These are phyloP conservation scores for Coemansia sp. DNA, from an alignment of 192 early-diverging fungal species.

Conservation along the genomic window DNA sequence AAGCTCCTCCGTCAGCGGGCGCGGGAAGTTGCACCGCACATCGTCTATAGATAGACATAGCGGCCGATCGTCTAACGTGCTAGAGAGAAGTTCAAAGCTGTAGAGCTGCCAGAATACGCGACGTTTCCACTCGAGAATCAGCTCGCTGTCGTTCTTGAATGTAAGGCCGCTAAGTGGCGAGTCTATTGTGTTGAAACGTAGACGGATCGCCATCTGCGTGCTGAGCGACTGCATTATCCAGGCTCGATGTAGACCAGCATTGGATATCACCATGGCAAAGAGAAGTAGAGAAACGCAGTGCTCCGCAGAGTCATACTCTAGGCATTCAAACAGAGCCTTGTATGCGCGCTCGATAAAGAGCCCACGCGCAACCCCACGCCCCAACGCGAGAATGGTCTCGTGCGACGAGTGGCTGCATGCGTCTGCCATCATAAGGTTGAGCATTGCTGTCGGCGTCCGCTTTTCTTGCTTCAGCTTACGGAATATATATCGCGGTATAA, in stretches of 20 bases:
- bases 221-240: conserved; percentile 56
- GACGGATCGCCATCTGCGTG: conserved; percentile 53
- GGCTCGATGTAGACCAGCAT: conserved; percentile 48
- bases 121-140: conserved; percentile 50
- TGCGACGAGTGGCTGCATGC: conserved; percentile 38
- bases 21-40: conserved; percentile 42
- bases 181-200: conserved; percentile 52
- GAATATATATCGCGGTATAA: conserved; percentile 48
- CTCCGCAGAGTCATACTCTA: conserved; percentile 52
- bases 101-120: conserved; percentile 57
- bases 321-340: conserved; percentile 40
- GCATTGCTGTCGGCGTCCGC: conserved; percentile 35
- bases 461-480: conserved; percentile 20
- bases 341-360: conserved; percentile 54
- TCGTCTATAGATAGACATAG: conserved; percentile 28
- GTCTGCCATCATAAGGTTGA: conserved; percentile 48
- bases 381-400: conserved; percentile 14
- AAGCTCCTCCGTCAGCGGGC: conserved; percentile 14
- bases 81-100: conserved; percentile 37
- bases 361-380: conserved; percentile 20
- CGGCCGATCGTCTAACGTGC: conserved; percentile 44
- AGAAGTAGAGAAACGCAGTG: conserved; percentile 50
- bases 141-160: conserved; percentile 30
- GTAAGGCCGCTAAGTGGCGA: conserved; percentile 33
- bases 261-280: conserved; percentile 42